Evolutionary conservation across 116 monocot species (phyloP).

Genomic region (Iris pallida): DNA sequence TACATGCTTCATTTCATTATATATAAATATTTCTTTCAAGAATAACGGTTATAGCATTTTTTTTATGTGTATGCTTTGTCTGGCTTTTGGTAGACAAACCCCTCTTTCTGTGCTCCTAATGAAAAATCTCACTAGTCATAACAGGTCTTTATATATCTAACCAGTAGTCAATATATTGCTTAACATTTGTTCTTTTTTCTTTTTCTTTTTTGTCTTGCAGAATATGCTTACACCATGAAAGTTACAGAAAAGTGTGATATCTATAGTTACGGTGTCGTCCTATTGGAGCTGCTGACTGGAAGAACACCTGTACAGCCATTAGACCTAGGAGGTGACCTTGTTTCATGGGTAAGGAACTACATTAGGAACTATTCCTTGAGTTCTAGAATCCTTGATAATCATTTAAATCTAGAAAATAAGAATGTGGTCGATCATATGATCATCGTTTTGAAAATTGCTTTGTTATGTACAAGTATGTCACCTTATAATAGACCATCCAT

Average conservation of each 20-base stretch:
- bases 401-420: conserved; percentile 41
- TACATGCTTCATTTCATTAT: too few relatives aligned
- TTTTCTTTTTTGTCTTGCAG: conserved; percentile 21
- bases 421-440: conserved; percentile 58
- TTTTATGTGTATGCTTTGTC: too few relatives aligned
- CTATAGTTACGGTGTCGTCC: conserved; percentile 84
- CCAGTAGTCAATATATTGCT: too few relatives aligned
- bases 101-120: neutral
- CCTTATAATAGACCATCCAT: conserved; percentile 71
- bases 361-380: conserved; percentile 43
- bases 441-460: conserved; percentile 71
- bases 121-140: too few relatives aligned
- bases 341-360: conserved; percentile 63
- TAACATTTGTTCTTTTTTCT: neutral
- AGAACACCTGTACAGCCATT: conserved; percentile 65
- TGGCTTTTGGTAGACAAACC: neutral
- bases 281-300: conserved; percentile 75
- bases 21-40: too few relatives aligned
- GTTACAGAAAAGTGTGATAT: conserved; percentile 82
- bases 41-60: too few relatives aligned
- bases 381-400: conserved; percentile 45
- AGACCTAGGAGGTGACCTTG: conserved; percentile 78
- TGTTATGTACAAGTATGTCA: conserved; percentile 67
- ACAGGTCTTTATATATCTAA: too few relatives aligned
- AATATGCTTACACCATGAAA: conserved; percentile 92